These are phyloP conservation scores for Lipomyces yamadae DNA, from an alignment of 805 yeast species.

Conservation along the genomic window DNA sequence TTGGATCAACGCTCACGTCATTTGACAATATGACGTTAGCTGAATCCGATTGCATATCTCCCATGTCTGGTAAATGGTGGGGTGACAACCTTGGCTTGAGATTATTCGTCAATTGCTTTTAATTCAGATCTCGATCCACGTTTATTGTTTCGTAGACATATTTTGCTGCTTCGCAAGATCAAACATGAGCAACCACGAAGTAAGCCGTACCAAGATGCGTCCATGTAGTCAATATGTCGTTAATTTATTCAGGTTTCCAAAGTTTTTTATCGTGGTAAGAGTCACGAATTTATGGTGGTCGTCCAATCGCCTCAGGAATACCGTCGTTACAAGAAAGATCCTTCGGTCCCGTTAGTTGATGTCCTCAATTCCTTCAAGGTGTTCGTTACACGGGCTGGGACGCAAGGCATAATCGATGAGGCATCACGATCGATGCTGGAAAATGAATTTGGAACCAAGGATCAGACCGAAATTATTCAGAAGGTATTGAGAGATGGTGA, in stretches of 20 bases:
- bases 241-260: slow-evolving; percentile 14
- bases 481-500: slow-evolving; percentile 65
- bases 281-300: slow-evolving; percentile 68
- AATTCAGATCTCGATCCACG: background rate
- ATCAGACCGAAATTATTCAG: slow-evolving; percentile 63
- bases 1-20: background rate
- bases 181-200: background rate
- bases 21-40: background rate
- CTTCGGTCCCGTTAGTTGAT: slow-evolving; percentile 61
- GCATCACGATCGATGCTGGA: slow-evolving; percentile 68
- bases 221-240: background rate
- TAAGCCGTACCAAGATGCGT: background rate
- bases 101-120: background rate
- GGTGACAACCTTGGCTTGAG: background rate
- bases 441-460: slow-evolving; percentile 67
- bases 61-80: background rate
- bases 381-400: slow-evolving; percentile 65
- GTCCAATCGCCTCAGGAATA: slow-evolving; percentile 59
- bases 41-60: background rate
- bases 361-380: slow-evolving; percentile 69
- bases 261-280: slow-evolving; percentile 57
- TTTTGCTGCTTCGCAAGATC: background rate
- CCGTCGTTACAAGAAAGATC: slow-evolving; percentile 54
- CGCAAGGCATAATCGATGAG: slow-evolving; percentile 71
- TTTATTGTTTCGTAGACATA: background rate